These are phyloP conservation scores for Debaryomycetaceae sp. DNA, from an alignment of 1,139 yeast genomes.

Conservation along the genomic window DNA sequence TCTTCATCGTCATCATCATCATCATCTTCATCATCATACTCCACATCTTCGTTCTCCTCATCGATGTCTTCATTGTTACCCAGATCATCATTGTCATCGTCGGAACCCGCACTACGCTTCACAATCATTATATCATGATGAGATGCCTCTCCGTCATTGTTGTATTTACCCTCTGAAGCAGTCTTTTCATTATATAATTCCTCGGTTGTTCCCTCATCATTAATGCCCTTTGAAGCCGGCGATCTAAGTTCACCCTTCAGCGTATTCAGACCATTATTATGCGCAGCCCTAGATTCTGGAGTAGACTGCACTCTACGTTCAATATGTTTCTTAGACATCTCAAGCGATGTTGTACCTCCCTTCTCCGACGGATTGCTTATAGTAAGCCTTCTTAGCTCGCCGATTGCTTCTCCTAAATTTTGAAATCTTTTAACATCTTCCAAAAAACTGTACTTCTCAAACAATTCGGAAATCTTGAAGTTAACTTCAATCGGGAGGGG, in stretches of 20 bases:
- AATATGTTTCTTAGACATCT: too few species aligned
- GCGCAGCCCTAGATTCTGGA: too few species aligned
- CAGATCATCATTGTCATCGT: constrained; percentile 3
- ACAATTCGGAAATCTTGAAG: constrained; percentile 48
- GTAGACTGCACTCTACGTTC: too few species aligned
- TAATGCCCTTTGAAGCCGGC: too few species aligned
- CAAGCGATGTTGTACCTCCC: not conserved
- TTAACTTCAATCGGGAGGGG: constrained; percentile 68
- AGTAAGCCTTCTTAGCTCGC: constrained; percentile 27
- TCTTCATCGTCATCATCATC: constrained; percentile 14
- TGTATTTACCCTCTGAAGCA: constrained; percentile 5
- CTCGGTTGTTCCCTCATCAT: too few species aligned
- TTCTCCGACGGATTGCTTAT: constrained; percentile 5
- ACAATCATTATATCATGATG: too few species aligned
- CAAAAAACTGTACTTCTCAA: constrained; percentile 20
- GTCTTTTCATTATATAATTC: not conserved
- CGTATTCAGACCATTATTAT: too few species aligned
- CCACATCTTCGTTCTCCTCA: constrained; percentile 11
- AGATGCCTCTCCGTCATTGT: constrained; percentile 1
- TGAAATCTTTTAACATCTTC: constrained; percentile 33
- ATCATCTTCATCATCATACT: constrained; percentile 15
- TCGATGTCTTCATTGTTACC: constrained; percentile 8
- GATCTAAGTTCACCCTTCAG: too few species aligned
- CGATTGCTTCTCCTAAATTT: constrained; percentile 39
- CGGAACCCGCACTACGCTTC: too few species aligned